These are phyloP conservation scores for Cinnamomum micranthum DNA, from an alignment of 164 flowering plant genomes.

Conservation along the genomic window DNA sequence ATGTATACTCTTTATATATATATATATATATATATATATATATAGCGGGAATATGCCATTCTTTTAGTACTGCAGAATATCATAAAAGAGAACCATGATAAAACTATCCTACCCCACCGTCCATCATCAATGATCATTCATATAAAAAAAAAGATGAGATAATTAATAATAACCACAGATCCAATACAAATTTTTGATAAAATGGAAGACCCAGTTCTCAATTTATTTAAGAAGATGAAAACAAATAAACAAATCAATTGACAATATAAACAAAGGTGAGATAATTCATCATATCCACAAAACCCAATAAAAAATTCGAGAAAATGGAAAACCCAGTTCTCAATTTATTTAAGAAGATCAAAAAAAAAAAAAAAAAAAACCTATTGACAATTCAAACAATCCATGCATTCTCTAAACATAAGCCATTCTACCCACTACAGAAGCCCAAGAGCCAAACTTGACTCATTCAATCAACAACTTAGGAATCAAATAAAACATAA, in stretches of 20 bases:
- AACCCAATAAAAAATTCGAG: neutral
- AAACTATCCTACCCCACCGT: neutral
- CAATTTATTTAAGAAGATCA: neutral
- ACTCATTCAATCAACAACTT: neutral
- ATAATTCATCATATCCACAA: neutral
- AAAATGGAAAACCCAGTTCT: neutral
- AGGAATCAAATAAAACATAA: neutral
- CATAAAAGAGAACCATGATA: neutral
- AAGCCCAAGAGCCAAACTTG: neutral
- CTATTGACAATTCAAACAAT: neutral
- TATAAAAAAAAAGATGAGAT: neutral
- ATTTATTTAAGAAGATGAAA: neutral
- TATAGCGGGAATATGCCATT: neutral
- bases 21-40: too few species aligned
- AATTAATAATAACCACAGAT: neutral
- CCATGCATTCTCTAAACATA: neutral
- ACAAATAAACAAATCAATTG: neutral
- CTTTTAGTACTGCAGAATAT: neutral
- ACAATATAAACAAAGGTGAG: neutral
- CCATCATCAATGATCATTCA: neutral
- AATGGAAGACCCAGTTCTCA: neutral
- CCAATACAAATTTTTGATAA: neutral
- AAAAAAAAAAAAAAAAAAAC: neutral
- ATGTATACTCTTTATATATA: neutral
- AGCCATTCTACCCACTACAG: neutral